Evolutionary conservation across 768 basidiomycete genomes (phyloP).

Genomic region (Lactifluus subvellereus): DNA sequence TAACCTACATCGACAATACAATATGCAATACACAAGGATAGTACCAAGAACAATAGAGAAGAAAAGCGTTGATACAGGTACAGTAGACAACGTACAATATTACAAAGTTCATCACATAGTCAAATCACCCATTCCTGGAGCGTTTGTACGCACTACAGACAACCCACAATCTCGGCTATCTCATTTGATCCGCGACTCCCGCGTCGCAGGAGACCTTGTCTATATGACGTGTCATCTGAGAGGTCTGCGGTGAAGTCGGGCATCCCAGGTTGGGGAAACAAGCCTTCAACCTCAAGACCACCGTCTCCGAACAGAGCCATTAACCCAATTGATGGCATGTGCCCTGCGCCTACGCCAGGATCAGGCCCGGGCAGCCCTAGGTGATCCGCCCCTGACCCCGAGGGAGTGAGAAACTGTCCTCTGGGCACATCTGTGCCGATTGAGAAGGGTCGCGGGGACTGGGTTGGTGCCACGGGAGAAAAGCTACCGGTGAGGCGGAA

Average conservation of each 20-base stretch:
- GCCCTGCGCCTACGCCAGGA: background rate
- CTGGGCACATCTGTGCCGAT: background rate
- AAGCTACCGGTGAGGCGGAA: background rate
- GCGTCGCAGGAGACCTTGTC: background rate
- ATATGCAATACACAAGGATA: background rate
- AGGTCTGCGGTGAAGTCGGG: background rate
- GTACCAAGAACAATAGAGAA: background rate
- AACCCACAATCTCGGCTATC: background rate
- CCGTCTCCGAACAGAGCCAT: slow-evolving; percentile 19
- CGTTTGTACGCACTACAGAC: background rate
- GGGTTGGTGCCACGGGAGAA: background rate
- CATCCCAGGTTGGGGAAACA: slow-evolving; percentile 1
- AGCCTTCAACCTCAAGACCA: slow-evolving; percentile 1
- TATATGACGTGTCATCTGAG: background rate
- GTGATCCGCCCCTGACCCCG: background rate
- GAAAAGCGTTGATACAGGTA: background rate
- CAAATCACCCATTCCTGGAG: background rate
- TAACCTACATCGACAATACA: background rate
- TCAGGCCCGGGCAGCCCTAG: background rate
- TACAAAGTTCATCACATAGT: background rate
- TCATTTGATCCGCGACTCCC: background rate
- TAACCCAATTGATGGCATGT: slow-evolving; percentile 12
- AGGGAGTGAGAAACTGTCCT: slow-evolving; percentile 5
- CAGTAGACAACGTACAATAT: background rate
- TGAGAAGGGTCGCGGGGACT: background rate